Evolutionary conservation across 495 filamentous ascomycete genomes (phyloP).

Genomic region (Aspergillus hancockii): DNA sequence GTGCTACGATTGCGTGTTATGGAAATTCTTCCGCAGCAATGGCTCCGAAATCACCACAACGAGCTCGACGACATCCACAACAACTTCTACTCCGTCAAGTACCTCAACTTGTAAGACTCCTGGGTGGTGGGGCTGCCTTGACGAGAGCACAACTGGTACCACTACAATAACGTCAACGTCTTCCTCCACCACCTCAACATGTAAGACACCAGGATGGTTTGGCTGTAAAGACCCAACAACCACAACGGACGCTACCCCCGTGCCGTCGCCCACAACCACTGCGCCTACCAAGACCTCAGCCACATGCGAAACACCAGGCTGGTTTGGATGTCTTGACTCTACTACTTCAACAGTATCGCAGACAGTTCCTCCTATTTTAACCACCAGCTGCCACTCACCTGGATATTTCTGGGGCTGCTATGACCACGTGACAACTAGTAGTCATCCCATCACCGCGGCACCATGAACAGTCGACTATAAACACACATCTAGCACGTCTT

Average conservation of each 20-base stretch:
- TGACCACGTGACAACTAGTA: conserved; percentile 41
- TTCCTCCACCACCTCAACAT: conserved; percentile 68
- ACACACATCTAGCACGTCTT: background rate
- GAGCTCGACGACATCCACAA: conserved; percentile 50
- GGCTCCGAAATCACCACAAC: conserved; percentile 74
- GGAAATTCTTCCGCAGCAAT: conserved; percentile 94
- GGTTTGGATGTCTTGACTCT: conserved; percentile 68
- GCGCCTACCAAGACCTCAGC: conserved; percentile 27
- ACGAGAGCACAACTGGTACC: conserved; percentile 63
- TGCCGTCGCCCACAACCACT: conserved; percentile 27
- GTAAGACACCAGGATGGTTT: conserved; percentile 77
- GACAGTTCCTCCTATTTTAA: conserved; percentile 32
- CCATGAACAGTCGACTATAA: background rate
- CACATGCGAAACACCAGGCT: conserved; percentile 65
- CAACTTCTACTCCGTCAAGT: conserved; percentile 60
- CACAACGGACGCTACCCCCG: conserved; percentile 28
- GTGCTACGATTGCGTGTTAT: conserved; percentile 86
- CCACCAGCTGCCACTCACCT: conserved; percentile 48
- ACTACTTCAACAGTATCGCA: conserved; percentile 46
- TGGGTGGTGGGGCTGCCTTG: conserved; percentile 63
- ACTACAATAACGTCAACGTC: conserved; percentile 43
- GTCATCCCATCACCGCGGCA: conserved; percentile 33
- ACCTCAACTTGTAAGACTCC: conserved; percentile 89
- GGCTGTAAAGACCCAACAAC: conserved; percentile 50
- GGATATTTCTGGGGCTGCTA: conserved; percentile 60